These are phyloP conservation scores for Aeminium ludgeri DNA, from an alignment of 495 filamentous ascomycete species.

Conservation along the genomic window DNA sequence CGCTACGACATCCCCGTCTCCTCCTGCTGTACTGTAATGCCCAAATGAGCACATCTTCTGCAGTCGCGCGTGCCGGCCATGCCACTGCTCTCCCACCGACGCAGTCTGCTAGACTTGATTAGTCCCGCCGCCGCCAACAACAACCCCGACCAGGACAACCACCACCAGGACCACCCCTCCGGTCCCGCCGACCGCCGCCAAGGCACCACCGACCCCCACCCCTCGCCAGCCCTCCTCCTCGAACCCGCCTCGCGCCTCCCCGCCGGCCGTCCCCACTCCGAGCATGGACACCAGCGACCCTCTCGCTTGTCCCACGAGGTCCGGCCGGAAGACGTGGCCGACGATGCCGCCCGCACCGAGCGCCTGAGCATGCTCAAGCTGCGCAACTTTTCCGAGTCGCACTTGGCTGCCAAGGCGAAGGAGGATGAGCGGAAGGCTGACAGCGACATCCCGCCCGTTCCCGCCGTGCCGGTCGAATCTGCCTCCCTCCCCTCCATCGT, in stretches of 20 bases:
- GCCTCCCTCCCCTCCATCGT: slow-evolving; percentile 63
- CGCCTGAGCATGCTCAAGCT: slow-evolving; percentile 84
- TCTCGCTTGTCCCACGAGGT: slow-evolving; percentile 11
- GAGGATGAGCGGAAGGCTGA: slow-evolving; percentile 42
- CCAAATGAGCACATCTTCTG: too few relatives aligned
- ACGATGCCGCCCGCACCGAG: slow-evolving; percentile 26
- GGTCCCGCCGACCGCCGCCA: neutral
- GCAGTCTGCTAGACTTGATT: slow-evolving; percentile 11
- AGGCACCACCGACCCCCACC: neutral
- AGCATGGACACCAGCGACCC: slow-evolving; percentile 1
- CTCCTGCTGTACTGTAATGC: too few relatives aligned
- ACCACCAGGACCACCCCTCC: neutral
- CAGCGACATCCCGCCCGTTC: slow-evolving; percentile 42
- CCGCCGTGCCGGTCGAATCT: slow-evolving; percentile 24
- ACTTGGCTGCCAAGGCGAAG: slow-evolving; percentile 63
- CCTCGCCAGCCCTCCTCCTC: neutral
- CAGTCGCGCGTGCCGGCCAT: slow-evolving; percentile 8
- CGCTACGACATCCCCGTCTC: too few relatives aligned
- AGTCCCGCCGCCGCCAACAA: slow-evolving; percentile 4
- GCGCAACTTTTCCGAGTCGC: slow-evolving; percentile 85
- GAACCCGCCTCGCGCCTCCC: neutral
- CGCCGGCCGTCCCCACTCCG: slow-evolving; percentile 3
- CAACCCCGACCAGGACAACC: neutral
- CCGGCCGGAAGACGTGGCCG: slow-evolving; percentile 1
- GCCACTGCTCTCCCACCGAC: slow-evolving; percentile 9